phyloP scores from a whole-genome alignment of 129 eudicot genomes.

The Apium graveolens region DNA sequence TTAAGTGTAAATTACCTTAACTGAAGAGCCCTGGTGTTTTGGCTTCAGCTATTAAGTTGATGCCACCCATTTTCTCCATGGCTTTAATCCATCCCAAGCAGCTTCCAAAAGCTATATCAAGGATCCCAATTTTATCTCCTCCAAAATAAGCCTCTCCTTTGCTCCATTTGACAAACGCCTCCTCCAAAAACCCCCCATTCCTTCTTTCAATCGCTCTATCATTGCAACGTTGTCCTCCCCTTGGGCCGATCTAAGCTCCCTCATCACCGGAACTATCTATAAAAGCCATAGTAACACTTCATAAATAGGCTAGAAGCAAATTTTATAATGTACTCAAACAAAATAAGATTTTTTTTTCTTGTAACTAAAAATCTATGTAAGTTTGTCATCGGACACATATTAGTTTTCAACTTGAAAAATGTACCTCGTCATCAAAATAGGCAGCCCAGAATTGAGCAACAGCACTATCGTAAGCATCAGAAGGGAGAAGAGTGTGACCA shows the following conservation, averaged over 20 bases:
- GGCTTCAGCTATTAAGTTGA: constrained; percentile 19
- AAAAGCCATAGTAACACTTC: background rate
- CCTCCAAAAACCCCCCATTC: constrained; percentile 19
- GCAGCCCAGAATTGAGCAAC: constrained; percentile 18
- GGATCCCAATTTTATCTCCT: constrained; percentile 25
- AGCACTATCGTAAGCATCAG: constrained; percentile 16
- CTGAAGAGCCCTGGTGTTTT: constrained; percentile 21
- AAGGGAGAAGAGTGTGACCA: no score
- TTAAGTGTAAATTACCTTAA: no score
- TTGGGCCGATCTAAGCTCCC: constrained; percentile 12
- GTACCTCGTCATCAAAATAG: constrained; percentile 21
- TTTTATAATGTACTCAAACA: no score
- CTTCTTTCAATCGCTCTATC: constrained; percentile 14
- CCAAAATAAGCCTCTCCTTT: constrained; percentile 27
- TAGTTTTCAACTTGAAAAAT: no score
- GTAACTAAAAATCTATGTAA: no score
- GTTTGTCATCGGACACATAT: no score
- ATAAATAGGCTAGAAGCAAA: background rate
- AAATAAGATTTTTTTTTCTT: no score
- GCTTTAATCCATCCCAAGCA: constrained; percentile 25
- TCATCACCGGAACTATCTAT: constrained; percentile 19
- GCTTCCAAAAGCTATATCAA: constrained; percentile 30
- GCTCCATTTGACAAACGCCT: constrained; percentile 25
- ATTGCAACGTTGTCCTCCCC: constrained; percentile 16
- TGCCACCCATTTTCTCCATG: background rate